Base-by-base conservation (phyloP, 1,139 yeast species). In the Debaryomyces sp. region DNA sequence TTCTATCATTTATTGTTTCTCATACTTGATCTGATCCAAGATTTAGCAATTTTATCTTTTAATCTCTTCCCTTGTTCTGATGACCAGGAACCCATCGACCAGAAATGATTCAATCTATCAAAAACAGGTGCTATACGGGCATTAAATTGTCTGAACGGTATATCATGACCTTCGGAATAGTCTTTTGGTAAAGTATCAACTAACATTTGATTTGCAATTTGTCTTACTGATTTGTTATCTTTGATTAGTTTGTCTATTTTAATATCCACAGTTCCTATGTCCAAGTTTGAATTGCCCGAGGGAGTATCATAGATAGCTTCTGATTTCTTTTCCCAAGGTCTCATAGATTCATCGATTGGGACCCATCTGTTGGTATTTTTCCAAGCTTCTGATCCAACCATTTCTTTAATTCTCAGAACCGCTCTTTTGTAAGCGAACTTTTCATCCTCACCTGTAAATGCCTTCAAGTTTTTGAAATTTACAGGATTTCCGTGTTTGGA, bases 371-470 rank as follows among this genome's bases (percentile, higher is more conserved):
- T 65, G 3, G 60, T 53, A 7, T 57, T 52, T 53, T 85, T 70
- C 89, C 90, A 86, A 7, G 58, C 56, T 24, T 66, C 70, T 0
- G 87, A 80, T 1, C 76, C 76, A 0, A 84, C 80, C 90, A 87
- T 86, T 57, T 87, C 92, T 51, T 73, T 72, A 24, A 87, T 75
- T 55, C 94, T 68, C 60, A 85, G 82, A 1, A 85, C 85, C 0
- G 92, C 91, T 54, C 92, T 66, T 54, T 82, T 83, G 58, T 81
- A 86, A 2, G 94, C 91, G 67, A 87, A 86, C 64, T 78, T 79
- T 60, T 87, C 92, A 63, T 87, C 92, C 57, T 86, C 91, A 26
- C 94, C 92, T 0, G 90, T 86, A 56, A 86, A 87, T 2, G 85
- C 85, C 17, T 72, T 70, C 12, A 77, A 62, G 44, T 82, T 74